Evolutionary conservation across 2,329 filamentous ascomycete genomes (phyloP), one percentile per base, ranked within the genome.

Genomic region (Colletotrichum coccodes): DNA sequence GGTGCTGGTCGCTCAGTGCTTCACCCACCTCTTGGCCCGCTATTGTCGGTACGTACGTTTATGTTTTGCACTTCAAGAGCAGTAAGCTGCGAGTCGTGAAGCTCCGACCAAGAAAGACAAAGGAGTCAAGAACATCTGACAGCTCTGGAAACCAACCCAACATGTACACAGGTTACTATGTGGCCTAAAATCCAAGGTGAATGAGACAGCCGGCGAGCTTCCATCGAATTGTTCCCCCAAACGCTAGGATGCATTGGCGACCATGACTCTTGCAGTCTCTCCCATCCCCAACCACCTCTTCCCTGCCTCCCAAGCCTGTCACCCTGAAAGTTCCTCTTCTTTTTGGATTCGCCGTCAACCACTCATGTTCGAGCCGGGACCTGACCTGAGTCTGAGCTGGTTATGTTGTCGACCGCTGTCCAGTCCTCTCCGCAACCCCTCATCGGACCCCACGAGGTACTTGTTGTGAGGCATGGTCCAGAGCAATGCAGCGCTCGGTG

Each of bases 291-390:
- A 50, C 64, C 58, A 66, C 64, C 50, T 47, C 60, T 56, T 28
- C 42, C 62, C 42, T 49, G 64, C 49, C 58, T 50, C 49, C 64
- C 32, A 49, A 50, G 40, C 64, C 64, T 62, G 64, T 56, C 64
- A 66, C 47, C 49, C 14, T 49, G 18, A 61, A 54, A 18, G 23
- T 28, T 62, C n/a, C 28, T 26, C 12, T 62, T 50, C 21, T 26
- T 44, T 53, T 21, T 49, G 40, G 42, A 47, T 40, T 34, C 36
- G n/a, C 32, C 32, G 38, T 66, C 42, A 44, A 44, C 64, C 64
- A 56, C 32, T 66, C 26, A 56, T 16, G n/a, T 52, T 49, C n/a
- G 57, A 56, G 63, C 40, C 34, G 32, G 63, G 47, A 62, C 30
- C 32, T 56, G 64, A 47, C 49, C 42, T 49, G 50, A 60, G 49